These are phyloP conservation scores for Agaricales sp. DNA, from an alignment of 1,284 basidiomycete species.

Conservation along the genomic window DNA sequence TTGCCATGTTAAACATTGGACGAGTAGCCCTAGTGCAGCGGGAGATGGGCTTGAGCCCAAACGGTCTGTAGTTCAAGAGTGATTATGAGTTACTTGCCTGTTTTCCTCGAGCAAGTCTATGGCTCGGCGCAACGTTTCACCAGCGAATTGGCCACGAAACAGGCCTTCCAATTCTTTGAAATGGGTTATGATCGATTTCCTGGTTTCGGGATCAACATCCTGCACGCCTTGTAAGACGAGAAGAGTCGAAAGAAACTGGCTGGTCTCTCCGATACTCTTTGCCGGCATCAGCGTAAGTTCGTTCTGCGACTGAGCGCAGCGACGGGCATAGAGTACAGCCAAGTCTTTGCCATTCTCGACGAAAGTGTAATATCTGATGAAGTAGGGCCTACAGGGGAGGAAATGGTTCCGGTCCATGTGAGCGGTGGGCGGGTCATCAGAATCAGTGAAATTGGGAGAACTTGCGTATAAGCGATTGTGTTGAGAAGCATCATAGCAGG, in stretches of 20 bases:
- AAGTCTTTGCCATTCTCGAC: conserved; percentile 21
- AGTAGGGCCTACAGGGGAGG: conserved; percentile 24
- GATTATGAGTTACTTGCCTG: background rate
- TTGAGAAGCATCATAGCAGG: conserved; percentile 22
- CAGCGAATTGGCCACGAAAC: background rate
- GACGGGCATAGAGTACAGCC: conserved; percentile 24
- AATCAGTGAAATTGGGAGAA: conserved; percentile 4
- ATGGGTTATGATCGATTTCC: conserved; percentile 19
- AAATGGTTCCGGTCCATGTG: too few species aligned
- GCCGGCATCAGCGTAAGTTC: conserved; percentile 12
- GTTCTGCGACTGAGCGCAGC: conserved; percentile 17
- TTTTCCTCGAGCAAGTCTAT: background rate
- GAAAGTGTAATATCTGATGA: conserved; percentile 23
- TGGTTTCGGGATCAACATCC: conserved; percentile 20
- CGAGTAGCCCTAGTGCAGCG: background rate
- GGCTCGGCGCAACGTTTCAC: background rate
- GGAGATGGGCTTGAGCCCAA: background rate
- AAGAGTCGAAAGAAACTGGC: conserved; percentile 29
- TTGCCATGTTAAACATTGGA: background rate
- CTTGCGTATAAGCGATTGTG: conserved; percentile 22
- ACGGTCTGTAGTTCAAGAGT: too few species aligned
- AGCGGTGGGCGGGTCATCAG: background rate
- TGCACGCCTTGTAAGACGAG: conserved; percentile 25
- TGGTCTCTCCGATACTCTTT: conserved; percentile 22
- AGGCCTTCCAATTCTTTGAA: conserved; percentile 19